Conservation (phyloP, 75 land plant genomes). For the Larix kaempferi region DNA sequence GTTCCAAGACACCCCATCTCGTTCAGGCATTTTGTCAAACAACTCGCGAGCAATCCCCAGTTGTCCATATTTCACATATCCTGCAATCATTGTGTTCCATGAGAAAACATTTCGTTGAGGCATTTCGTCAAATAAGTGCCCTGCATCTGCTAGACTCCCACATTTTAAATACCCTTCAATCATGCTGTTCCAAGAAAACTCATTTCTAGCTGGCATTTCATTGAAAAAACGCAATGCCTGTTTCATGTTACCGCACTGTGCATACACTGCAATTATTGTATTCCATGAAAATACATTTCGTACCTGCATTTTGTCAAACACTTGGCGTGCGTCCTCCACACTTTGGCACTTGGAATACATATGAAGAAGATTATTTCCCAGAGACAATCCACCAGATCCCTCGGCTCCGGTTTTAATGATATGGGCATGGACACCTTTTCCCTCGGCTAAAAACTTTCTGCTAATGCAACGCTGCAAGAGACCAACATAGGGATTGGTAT, state of each 20-base stretch:
- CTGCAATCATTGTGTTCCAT: slow-evolving; percentile 54
- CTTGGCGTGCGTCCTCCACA: neutral
- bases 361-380: slow-evolving; percentile 8
- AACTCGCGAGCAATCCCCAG: slow-evolving; percentile 20
- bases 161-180: slow-evolving; percentile 36
- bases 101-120: slow-evolving; percentile 45
- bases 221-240: neutral
- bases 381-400: neutral
- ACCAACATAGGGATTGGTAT: too few species aligned
- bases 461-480: slow-evolving; percentile 6
- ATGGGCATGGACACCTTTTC: neutral
- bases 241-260: slow-evolving; percentile 7
- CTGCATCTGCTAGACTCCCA: slow-evolving; percentile 12
- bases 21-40: slow-evolving; percentile 52
- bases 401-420: neutral
- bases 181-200: slow-evolving; percentile 41
- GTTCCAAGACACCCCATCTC: slow-evolving; percentile 40
- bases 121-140: slow-evolving; percentile 42
- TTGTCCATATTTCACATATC: slow-evolving; percentile 24
- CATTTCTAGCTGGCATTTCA: slow-evolving; percentile 40
- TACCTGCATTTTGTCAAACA: slow-evolving; percentile 13
- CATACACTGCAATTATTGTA: slow-evolving; percentile 13
- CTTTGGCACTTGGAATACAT: neutral
- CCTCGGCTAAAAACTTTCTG: neutral
- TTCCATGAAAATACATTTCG: slow-evolving; percentile 12